Percentiles rank a stretch among this genome's conserved stretches.
These are phyloP conservation scores for Boletus huronensis DNA, from an alignment of 768 basidiomycete species.

Conservation along the genomic window DNA sequence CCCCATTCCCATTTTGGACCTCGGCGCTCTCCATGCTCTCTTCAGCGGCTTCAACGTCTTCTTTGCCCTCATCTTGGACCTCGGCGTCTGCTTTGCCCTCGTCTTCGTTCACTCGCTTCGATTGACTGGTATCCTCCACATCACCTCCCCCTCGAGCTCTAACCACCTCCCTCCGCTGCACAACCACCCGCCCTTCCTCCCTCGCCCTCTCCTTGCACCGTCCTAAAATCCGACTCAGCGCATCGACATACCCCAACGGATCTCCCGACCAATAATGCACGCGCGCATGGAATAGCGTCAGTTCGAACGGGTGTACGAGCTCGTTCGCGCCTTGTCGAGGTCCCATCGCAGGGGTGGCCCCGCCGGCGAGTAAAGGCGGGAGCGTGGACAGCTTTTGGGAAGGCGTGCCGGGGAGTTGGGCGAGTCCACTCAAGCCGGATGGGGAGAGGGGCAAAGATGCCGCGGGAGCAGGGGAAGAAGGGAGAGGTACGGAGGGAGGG, in stretches of 20 bases:
- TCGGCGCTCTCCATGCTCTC: neutral
- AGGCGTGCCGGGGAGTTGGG: constrained; percentile 25
- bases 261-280: constrained; percentile 82
- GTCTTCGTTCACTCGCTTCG: neutral
- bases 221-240: constrained; percentile 56
- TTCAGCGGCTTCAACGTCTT: neutral
- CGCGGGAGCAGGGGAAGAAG: constrained; percentile 31
- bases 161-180: constrained; percentile 4
- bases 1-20: neutral
- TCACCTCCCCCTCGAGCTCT: neutral
- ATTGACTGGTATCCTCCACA: neutral
- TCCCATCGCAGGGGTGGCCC: constrained; percentile 1
- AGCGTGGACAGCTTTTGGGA: constrained; percentile 15
- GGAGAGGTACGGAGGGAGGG: constrained; percentile 18
- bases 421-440: constrained; percentile 16
- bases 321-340: constrained; percentile 22
- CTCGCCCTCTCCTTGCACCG: constrained; percentile 57
- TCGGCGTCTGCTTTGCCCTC: neutral
- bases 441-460: constrained; percentile 18
- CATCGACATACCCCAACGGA: constrained; percentile 75
- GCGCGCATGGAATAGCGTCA: constrained; percentile 67
- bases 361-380: neutral
- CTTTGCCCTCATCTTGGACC: neutral
- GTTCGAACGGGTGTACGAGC: constrained; percentile 42
- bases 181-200: constrained; percentile 21